Conservation (phyloP, 257 asterid genomes). For the Solanum bulbocastanum region DNA sequence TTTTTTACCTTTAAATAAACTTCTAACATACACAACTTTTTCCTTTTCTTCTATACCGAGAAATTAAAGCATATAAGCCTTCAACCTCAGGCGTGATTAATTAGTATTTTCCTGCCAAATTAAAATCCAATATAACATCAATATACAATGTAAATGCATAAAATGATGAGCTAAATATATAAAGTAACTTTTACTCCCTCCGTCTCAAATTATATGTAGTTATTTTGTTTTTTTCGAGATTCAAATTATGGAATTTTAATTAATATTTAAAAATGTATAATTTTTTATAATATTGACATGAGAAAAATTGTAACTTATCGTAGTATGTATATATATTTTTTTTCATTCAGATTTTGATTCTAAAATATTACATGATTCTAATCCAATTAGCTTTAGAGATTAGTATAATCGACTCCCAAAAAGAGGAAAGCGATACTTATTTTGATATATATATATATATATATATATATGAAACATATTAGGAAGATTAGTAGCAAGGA, state of each 20-base stretch:
- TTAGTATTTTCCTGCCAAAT: neutral
- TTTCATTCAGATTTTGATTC: neutral
- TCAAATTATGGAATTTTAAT: neutral
- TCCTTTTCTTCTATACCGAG: neutral
- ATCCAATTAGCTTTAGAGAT: neutral
- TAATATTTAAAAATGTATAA: neutral
- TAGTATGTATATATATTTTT: neutral
- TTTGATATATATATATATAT: too few species aligned
- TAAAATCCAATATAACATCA: neutral
- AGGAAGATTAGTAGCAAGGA: too few species aligned
- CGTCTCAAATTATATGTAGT: neutral
- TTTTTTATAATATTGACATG: neutral
- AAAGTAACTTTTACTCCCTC: neutral
- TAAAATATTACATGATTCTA: neutral
- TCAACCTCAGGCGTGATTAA: neutral
- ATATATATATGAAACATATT: too few species aligned
- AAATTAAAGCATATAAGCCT: neutral
- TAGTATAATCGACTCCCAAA: neutral
- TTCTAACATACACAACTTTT: neutral
- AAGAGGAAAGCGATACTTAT: neutral
- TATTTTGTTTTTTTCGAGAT: neutral
- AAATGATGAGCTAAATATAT: neutral
- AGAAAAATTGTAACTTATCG: neutral
- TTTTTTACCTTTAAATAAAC: neutral
- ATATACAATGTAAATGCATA: neutral